Conservation (phyloP, 2,329 filamentous ascomycete genomes). For the Leptographium wingfieldii region DNA sequence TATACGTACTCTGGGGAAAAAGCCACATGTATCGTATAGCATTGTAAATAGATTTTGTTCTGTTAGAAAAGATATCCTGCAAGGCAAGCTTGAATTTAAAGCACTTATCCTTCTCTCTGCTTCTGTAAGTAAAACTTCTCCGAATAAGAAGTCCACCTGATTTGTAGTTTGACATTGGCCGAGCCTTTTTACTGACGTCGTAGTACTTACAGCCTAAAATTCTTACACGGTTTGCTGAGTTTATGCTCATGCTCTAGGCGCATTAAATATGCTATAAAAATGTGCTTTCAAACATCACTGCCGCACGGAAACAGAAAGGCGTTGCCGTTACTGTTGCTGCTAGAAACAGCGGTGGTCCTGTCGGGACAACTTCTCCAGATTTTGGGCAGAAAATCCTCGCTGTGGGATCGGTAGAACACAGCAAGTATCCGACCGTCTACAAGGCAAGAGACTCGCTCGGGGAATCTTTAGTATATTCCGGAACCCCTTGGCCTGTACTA, state of each 20-base stretch:
- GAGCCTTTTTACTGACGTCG: not conserved
- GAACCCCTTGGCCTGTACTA: too few relatives aligned
- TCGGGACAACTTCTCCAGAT: too few relatives aligned
- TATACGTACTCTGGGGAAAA: not conserved
- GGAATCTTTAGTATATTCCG: too few relatives aligned
- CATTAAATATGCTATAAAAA: not conserved
- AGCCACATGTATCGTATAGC: not conserved
- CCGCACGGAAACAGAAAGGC: too few relatives aligned
- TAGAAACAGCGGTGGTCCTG: too few relatives aligned
- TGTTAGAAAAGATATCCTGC: not conserved
- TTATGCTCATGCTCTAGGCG: not conserved
- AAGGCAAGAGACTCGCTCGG: too few relatives aligned
- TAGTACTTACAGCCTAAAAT: not conserved
- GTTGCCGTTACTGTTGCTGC: too few relatives aligned
- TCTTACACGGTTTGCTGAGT: not conserved
- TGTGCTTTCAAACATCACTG: not conserved
- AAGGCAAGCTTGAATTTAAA: not conserved
- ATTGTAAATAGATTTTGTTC: not conserved
- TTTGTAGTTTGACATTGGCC: not conserved
- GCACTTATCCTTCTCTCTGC: conserved; percentile 16
- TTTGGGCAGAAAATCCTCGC: too few relatives aligned
- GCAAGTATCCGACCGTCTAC: too few relatives aligned
- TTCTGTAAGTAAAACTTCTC: conserved; percentile 7
- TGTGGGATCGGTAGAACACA: too few relatives aligned
- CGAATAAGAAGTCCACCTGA: not conserved